A percentile compares a stretch with the other conserved stretches of the same genome.
phyloP scores from a whole-genome alignment of 148 eudicot species.

The Persicaria tinctoria region DNA sequence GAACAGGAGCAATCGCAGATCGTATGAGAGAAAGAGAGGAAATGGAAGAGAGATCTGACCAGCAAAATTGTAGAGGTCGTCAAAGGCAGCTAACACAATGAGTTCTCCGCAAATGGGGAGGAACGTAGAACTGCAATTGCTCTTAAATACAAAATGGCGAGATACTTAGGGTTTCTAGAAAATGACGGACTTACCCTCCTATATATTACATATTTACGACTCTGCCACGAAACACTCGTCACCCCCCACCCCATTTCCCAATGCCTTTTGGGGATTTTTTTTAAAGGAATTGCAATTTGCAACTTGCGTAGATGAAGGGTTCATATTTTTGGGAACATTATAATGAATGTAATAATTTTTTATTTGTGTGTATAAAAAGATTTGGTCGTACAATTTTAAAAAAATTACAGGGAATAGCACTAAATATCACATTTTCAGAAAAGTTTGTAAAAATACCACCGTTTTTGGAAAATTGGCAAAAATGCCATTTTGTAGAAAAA shows the following conservation, averaged over 20 bases:
- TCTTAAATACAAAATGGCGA: not conserved
- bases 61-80: not conserved
- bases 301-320: too few relatives aligned
- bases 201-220: not conserved
- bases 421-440: too few relatives aligned
- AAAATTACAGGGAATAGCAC: too few relatives aligned
- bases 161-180: not conserved
- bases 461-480: too few relatives aligned
- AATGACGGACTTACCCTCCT: not conserved
- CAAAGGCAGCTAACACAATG: not conserved
- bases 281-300: too few relatives aligned
- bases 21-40: not conserved
- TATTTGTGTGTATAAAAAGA: too few relatives aligned
- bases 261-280: not conserved
- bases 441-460: too few relatives aligned
- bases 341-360: too few relatives aligned
- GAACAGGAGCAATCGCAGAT: not conserved
- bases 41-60: constrained; percentile 10
- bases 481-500: too few relatives aligned
- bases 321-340: too few relatives aligned
- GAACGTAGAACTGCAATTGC: not conserved
- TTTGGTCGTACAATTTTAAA: too few relatives aligned
- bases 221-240: not conserved
- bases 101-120: constrained; percentile 9
- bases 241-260: not conserved